A percentile compares a stretch with the other conserved stretches of the same genome.
Evolutionary conservation across 2,329 filamentous ascomycete genomes (phyloP).

Genomic region (Fusarium xylarioides): DNA sequence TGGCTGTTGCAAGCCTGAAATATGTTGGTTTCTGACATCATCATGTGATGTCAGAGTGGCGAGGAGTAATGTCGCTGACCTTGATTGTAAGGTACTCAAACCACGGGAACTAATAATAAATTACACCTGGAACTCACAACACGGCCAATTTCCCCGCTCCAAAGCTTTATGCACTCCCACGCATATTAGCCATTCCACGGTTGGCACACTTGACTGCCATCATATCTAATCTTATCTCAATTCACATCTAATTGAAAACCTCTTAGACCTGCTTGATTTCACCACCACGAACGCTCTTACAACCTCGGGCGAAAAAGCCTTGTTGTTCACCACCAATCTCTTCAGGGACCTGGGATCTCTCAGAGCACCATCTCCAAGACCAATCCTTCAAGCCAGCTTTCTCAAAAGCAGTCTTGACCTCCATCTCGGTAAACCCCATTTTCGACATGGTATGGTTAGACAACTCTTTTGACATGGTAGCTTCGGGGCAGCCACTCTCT

Average conservation of each 20-base stretch:
- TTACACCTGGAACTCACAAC: too few species aligned
- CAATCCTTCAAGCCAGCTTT: background rate
- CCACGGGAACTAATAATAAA: too few species aligned
- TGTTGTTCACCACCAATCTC: background rate
- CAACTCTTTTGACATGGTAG: fast-evolving
- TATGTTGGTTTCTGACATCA: background rate
- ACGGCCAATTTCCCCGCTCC: background rate
- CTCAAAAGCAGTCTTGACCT: background rate
- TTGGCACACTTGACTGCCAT: fast-evolving
- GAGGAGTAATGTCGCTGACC: background rate
- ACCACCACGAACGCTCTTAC: fast-evolving
- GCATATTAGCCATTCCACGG: fast-evolving
- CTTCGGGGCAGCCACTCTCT: background rate
- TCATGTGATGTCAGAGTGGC: background rate
- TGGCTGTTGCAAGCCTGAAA: too few species aligned
- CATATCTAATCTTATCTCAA: background rate
- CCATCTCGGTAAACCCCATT: background rate
- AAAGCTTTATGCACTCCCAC: background rate
- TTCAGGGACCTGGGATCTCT: background rate
- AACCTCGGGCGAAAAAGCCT: background rate
- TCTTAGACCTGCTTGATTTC: background rate
- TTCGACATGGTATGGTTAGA: background rate
- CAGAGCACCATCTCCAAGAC: background rate
- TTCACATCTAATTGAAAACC: fast-evolving
- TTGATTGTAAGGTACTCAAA: too few species aligned